Percentiles rank a stretch among this genome's conserved stretches.
These are phyloP conservation scores for Ophiosphaerella narmari DNA, from an alignment of 2,329 filamentous ascomycete species.

Conservation along the genomic window DNA sequence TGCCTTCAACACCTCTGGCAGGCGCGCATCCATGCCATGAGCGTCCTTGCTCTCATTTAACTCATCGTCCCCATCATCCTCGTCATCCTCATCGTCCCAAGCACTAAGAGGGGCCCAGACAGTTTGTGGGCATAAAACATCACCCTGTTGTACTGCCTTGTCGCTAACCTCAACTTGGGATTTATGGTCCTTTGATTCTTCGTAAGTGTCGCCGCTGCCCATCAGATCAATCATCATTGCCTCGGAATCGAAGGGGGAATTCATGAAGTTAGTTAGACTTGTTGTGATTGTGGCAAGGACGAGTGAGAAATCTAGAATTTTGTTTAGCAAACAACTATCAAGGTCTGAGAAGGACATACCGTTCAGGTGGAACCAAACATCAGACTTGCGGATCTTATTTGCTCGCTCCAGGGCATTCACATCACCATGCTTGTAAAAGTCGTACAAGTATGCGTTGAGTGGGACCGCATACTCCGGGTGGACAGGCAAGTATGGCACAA, in stretches of 20 bases:
- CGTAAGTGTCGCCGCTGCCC: slow-evolving; percentile 57
- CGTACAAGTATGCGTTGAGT: slow-evolving; percentile 71
- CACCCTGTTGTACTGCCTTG: no score
- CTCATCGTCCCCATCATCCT: slow-evolving; percentile 44
- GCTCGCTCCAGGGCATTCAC: slow-evolving; percentile 62
- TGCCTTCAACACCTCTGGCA: slow-evolving; percentile 63
- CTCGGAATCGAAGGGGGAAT: slow-evolving; percentile 51
- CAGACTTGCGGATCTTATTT: slow-evolving; percentile 68
- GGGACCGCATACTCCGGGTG: slow-evolving; percentile 61
- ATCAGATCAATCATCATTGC: slow-evolving; percentile 58
- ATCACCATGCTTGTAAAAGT: slow-evolving; percentile 78
- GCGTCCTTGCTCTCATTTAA: slow-evolving; percentile 42
- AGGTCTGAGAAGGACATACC: slow-evolving; percentile 18
- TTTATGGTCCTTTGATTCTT: slow-evolving; percentile 52
- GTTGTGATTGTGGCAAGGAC: slow-evolving; percentile 74
- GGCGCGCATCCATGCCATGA: slow-evolving; percentile 39
- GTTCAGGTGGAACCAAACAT: slow-evolving; percentile 75
- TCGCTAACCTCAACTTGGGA: slow-evolving; percentile 33
- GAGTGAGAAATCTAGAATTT: slow-evolving; percentile 57
- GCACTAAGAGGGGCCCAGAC: slow-evolving; percentile 34
- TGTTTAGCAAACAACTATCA: no score
- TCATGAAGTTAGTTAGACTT: slow-evolving; percentile 63
- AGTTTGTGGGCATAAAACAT: slow-evolving; percentile 6
- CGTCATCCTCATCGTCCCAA: slow-evolving; percentile 47
- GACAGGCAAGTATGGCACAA: slow-evolving; percentile 70